A percentile compares a stretch with the other conserved stretches of the same genome.
phyloP scores from a whole-genome alignment of 345 rosid genomes.

The Hibiscus mutabilis region DNA sequence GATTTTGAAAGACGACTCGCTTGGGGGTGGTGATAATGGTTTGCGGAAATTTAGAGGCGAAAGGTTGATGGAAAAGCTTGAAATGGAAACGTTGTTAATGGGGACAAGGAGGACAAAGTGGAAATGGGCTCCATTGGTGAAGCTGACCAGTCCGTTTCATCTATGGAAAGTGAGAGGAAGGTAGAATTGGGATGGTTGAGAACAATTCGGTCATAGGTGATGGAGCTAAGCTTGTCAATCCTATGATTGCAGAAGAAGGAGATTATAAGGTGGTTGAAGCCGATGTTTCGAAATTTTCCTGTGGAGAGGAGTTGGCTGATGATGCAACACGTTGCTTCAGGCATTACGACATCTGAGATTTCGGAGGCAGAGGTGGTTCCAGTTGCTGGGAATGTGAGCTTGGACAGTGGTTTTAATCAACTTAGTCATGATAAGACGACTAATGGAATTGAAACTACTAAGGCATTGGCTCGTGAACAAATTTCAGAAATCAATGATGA shows the following conservation, averaged over 20 bases:
- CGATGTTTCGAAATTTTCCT: constrained; percentile 27
- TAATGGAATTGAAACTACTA: constrained; percentile 10
- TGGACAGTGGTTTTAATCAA: constrained; percentile 46
- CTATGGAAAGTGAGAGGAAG: neutral
- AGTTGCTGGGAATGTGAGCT: constrained; percentile 16
- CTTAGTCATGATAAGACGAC: neutral
- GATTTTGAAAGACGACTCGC: constrained; percentile 18
- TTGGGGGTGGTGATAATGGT: constrained; percentile 19
- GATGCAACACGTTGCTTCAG: constrained; percentile 30
- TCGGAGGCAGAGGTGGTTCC: constrained; percentile 20
- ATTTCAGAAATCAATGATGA: constrained; percentile 13
- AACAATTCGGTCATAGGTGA: neutral
- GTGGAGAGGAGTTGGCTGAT: constrained; percentile 29
- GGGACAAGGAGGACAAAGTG: constrained; percentile 25
- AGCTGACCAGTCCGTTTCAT: constrained; percentile 3
- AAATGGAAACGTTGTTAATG: constrained; percentile 23
- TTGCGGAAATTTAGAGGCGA: constrained; percentile 13
- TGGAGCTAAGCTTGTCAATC: constrained; percentile 11
- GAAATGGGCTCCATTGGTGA: constrained; percentile 11
- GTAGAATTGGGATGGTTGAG: constrained; percentile 8
- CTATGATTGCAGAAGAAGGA: constrained; percentile 6
- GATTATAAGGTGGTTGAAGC: constrained; percentile 22
- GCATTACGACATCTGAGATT: constrained; percentile 22
- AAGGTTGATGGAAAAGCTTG: constrained; percentile 21
- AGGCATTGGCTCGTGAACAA: constrained; percentile 18